Conservation (phyloP, 495 filamentous ascomycete genomes). For the Cercophora samala region DNA sequence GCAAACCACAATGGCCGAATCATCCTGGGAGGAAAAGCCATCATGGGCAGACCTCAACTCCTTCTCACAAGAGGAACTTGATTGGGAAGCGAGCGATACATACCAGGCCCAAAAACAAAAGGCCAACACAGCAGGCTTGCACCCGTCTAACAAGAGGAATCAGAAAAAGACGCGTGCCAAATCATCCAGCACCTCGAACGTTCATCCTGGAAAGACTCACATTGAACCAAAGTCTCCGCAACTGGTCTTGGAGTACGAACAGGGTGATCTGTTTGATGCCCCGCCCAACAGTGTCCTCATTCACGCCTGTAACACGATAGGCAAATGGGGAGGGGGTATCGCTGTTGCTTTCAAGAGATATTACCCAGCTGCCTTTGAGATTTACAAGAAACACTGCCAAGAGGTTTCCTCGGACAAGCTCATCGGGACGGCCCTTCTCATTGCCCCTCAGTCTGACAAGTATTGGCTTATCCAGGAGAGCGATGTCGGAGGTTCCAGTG, state of each 20-base stretch:
- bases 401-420: conserved; percentile 15
- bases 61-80: not conserved
- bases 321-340: conserved; percentile 29
- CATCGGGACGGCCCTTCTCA: conserved; percentile 22
- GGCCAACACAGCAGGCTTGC: not conserved
- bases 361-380: conserved; percentile 24
- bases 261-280: conserved; percentile 29
- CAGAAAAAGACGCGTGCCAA: not conserved
- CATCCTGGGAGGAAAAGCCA: not conserved
- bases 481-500: not conserved
- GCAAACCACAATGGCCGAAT: not conserved
- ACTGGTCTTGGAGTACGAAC: conserved; percentile 18
- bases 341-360: conserved; percentile 20
- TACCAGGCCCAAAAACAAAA: not conserved
- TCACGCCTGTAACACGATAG: conserved; percentile 31
- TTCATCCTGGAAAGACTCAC: not conserved
- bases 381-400: conserved; percentile 25
- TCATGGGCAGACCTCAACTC: not conserved
- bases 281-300: conserved; percentile 29
- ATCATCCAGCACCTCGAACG: not conserved
- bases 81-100: not conserved
- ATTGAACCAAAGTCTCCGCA: not conserved
- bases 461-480: not conserved
- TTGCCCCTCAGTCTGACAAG: not conserved
- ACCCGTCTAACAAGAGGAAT: not conserved